Conservation (phyloP, 148 eudicot genomes). For the Gaultheria prostrata region DNA sequence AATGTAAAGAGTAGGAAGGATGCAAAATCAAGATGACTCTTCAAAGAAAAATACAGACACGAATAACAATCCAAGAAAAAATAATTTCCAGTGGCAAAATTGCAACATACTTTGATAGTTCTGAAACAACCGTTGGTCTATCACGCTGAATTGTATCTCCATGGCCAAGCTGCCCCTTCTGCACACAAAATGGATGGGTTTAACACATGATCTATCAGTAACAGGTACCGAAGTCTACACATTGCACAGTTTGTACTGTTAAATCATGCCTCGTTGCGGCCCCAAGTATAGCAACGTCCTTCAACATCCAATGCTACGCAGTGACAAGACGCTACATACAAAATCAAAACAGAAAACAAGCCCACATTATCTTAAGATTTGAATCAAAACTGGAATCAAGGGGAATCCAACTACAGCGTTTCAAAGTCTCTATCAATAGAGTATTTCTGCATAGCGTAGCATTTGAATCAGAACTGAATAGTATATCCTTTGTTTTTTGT, state of each 20-base stretch:
- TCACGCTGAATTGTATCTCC: constrained; percentile 93
- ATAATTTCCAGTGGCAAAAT: constrained; percentile 7
- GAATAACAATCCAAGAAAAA: not conserved
- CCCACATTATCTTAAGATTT: not conserved
- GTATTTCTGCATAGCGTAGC: not conserved
- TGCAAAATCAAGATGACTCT: not conserved
- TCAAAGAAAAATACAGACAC: not conserved
- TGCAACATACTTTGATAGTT: constrained; percentile 59
- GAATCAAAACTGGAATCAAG: constrained; percentile 1
- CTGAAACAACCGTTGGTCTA: constrained; percentile 88
- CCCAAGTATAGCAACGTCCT: constrained; percentile 99
- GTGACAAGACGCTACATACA: constrained; percentile 80
- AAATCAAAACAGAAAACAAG: constrained; percentile 21
- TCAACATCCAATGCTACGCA: constrained; percentile 95
- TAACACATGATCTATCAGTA: not conserved
- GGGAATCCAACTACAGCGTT: not conserved
- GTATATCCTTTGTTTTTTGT: not conserved
- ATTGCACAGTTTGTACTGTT: constrained; percentile 1
- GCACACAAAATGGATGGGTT: constrained; percentile 21
- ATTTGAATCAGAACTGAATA: not conserved
- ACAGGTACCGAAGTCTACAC: not conserved
- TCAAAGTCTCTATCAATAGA: not conserved
- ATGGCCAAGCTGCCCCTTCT: constrained; percentile 97
- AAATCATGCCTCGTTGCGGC: constrained; percentile 79
- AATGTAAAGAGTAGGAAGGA: not conserved